Percentiles rank a stretch among this genome's conserved stretches.
Evolutionary conservation across 306 rosid genomes (phyloP).

Genomic region (Rosa lucieae): DNA sequence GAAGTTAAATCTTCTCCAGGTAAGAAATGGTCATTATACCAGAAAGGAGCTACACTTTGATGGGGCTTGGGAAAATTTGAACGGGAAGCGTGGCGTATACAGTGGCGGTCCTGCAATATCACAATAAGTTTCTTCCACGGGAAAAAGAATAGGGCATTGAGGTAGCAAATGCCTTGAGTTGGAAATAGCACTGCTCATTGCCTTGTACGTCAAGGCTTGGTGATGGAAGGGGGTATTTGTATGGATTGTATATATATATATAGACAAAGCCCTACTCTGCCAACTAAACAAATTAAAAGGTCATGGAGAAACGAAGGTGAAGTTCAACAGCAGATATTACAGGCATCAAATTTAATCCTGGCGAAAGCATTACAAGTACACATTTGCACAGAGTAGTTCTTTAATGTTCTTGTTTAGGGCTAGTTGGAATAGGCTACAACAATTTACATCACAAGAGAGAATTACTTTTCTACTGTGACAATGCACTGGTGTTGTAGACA

Average conservation of each 20-base stretch:
- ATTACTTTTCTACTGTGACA: conserved; percentile 55
- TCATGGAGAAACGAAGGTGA: not conserved
- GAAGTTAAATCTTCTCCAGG: too few relatives aligned
- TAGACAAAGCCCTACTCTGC: not conserved
- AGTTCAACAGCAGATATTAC: conserved; percentile 15
- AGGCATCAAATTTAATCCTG: conserved; percentile 22
- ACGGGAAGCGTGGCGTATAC: too few relatives aligned
- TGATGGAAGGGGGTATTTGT: not conserved
- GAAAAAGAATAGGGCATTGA: too few relatives aligned
- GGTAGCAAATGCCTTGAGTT: too few relatives aligned
- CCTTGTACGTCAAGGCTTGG: not conserved
- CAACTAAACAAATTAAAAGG: not conserved
- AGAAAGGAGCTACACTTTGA: too few relatives aligned
- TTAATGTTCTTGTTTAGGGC: conserved; percentile 24
- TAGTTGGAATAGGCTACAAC: conserved; percentile 26
- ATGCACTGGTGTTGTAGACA: conserved; percentile 97
- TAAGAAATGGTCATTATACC: too few relatives aligned
- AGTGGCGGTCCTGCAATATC: too few relatives aligned
- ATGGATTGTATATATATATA: not conserved
- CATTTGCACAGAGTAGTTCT: conserved; percentile 32
- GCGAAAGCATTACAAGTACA: conserved; percentile 28
- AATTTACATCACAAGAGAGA: conserved; percentile 11
- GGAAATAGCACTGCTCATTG: not conserved
- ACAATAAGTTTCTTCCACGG: too few relatives aligned
- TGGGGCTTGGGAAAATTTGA: too few relatives aligned